phyloP scores from a whole-genome alignment of 257 asterid genomes.

The Leonotis leonurus region DNA sequence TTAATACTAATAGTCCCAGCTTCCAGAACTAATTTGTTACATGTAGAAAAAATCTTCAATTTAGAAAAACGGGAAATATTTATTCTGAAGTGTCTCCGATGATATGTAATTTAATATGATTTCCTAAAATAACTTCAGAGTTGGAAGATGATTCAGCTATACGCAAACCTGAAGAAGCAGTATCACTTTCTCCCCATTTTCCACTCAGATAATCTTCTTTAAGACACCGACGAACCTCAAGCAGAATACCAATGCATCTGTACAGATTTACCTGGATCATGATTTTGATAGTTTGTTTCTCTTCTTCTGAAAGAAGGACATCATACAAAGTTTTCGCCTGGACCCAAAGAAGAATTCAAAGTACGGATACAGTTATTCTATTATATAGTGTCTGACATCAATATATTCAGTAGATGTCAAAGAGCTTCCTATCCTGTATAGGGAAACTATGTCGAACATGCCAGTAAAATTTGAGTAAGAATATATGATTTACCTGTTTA shows the following conservation, averaged over 20 bases:
- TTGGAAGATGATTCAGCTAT: constrained; percentile 3
- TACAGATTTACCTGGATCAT: constrained; percentile 70
- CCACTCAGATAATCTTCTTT: constrained; percentile 48
- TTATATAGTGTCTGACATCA: neutral
- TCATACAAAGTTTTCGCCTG: constrained; percentile 69
- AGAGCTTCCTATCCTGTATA: neutral
- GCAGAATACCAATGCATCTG: constrained; percentile 55
- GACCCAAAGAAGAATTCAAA: neutral
- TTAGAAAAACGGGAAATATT: neutral
- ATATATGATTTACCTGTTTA: constrained; percentile 51
- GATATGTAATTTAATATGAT: neutral
- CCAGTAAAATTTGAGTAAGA: neutral
- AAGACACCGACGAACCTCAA: constrained; percentile 63
- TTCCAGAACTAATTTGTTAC: neutral
- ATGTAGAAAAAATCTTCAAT: neutral
- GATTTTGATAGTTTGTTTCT: constrained; percentile 55
- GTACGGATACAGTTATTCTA: neutral
- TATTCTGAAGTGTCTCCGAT: neutral
- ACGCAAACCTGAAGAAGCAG: constrained; percentile 67
- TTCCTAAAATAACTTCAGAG: neutral
- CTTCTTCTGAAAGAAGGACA: constrained; percentile 66
- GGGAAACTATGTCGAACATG: neutral
- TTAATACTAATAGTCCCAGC: neutral
- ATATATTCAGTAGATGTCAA: neutral
- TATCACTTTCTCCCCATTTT: constrained; percentile 27